Evolutionary conservation across 805 yeast species (phyloP).

Genomic region (Wickerhamomyces tratensis): DNA sequence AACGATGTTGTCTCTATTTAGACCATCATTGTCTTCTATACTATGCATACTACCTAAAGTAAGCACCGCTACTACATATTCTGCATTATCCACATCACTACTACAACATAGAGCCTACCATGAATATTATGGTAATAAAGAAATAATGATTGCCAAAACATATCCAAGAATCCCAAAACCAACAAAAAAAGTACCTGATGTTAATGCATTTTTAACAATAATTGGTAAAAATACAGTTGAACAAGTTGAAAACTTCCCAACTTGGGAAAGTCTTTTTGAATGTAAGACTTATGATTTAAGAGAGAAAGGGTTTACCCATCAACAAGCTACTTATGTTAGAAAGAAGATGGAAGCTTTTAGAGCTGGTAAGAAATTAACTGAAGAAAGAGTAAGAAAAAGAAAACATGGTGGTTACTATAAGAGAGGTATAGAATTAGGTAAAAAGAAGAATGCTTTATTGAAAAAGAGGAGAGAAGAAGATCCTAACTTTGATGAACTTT

Average conservation of each 20-base stretch:
- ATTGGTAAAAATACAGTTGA: slow-evolving; percentile 75
- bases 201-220: slow-evolving; percentile 56
- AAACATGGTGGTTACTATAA: slow-evolving; percentile 82
- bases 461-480: slow-evolving; percentile 29
- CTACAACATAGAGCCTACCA: too few species aligned
- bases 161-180: slow-evolving; percentile 33
- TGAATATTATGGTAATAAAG: too few species aligned
- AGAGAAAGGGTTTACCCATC: slow-evolving; percentile 65
- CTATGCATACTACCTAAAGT: too few species aligned
- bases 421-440: slow-evolving; percentile 56
- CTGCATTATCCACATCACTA: too few species aligned
- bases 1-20: too few species aligned
- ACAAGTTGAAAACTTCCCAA: slow-evolving; percentile 57
- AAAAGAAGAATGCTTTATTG: slow-evolving; percentile 31
- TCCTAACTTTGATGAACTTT: slow-evolving; percentile 8
- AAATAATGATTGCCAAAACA: background rate
- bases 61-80: too few species aligned
- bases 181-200: slow-evolving; percentile 52
- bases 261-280: slow-evolving; percentile 58
- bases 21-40: too few species aligned
- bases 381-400: slow-evolving; percentile 61
- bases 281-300: slow-evolving; percentile 50
- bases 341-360: slow-evolving; percentile 62
- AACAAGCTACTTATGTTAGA: slow-evolving; percentile 63
- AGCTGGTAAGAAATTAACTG: slow-evolving; percentile 44